These are phyloP conservation scores for Blumeriella jaapii DNA, from an alignment of 2,329 filamentous ascomycete genomes.

Conservation along the genomic window DNA sequence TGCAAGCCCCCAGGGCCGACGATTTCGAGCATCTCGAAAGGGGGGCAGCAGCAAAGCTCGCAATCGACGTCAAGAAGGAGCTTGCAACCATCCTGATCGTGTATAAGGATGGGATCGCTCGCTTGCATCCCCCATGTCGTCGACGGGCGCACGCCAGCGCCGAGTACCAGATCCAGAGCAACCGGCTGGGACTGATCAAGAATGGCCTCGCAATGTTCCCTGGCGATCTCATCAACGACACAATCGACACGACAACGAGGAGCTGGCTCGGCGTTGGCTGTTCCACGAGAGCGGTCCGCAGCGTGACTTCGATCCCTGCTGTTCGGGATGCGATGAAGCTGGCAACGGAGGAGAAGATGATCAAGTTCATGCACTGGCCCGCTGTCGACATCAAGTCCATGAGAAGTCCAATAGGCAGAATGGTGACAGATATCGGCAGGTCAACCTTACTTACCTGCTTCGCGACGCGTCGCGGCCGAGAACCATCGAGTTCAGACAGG, in stretches of 20 bases:
- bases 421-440: constrained; percentile 9
- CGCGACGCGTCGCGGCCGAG: constrained; percentile 2
- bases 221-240: background rate
- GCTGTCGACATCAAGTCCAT: background rate
- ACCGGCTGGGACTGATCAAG: constrained; percentile 13
- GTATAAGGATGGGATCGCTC: constrained; percentile 21
- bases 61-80: constrained; percentile 5
- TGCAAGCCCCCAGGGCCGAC: constrained; percentile 12
- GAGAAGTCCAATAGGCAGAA: background rate
- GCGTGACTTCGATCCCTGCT: background rate
- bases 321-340: background rate
- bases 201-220: constrained; percentile 1
- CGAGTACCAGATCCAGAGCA: constrained; percentile 12
- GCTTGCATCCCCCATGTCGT: constrained; percentile 18
- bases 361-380: constrained; percentile 12
- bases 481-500: constrained; percentile 22
- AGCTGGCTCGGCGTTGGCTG: constrained; percentile 1
- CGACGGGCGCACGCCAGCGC: constrained; percentile 11
- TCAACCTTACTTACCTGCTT: constrained; percentile 14
- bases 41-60: background rate
- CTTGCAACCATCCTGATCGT: constrained; percentile 19
- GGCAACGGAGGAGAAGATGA: background rate
- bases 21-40: constrained; percentile 2
- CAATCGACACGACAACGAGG: background rate
- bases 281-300: background rate